Conservation (phyloP, 805 yeast genomes). For the Saturnispora gosingensis region DNA sequence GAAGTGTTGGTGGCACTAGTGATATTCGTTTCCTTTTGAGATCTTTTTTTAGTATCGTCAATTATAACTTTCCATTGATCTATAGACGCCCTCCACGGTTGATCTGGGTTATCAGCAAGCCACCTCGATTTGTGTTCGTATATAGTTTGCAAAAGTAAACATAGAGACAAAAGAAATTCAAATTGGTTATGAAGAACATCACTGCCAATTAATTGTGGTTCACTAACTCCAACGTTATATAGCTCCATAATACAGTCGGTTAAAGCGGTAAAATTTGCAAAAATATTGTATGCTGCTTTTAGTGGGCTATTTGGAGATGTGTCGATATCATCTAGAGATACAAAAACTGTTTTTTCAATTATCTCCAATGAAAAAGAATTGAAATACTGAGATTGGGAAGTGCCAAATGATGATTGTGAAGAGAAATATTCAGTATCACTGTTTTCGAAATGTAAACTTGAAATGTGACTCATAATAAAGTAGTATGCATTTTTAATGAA, state of each 20-base stretch:
- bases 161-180: conserved; percentile 13
- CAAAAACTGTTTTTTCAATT: neutral
- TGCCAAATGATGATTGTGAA: neutral
- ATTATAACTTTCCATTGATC: conserved; percentile 1
- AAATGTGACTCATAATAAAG: neutral
- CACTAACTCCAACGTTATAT: conserved; percentile 7
- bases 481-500: neutral
- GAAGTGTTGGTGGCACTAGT: neutral
- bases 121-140: conserved; percentile 4
- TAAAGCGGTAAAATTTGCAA: neutral
- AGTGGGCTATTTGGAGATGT: neutral
- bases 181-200: conserved; percentile 14
- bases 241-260: conserved; percentile 7
- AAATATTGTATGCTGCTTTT: neutral
- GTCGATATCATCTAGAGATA: neutral
- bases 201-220: conserved; percentile 9
- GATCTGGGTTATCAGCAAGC: neutral
- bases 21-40: neutral
- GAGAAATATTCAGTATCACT: neutral
- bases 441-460: neutral
- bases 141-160: conserved; percentile 14
- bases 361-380: neutral
- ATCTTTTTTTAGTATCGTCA: conserved; percentile 1
- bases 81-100: neutral
- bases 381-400: neutral